Conservation (phyloP, 495 filamentous ascomycete genomes). For the Bathelium albidoporum region DNA sequence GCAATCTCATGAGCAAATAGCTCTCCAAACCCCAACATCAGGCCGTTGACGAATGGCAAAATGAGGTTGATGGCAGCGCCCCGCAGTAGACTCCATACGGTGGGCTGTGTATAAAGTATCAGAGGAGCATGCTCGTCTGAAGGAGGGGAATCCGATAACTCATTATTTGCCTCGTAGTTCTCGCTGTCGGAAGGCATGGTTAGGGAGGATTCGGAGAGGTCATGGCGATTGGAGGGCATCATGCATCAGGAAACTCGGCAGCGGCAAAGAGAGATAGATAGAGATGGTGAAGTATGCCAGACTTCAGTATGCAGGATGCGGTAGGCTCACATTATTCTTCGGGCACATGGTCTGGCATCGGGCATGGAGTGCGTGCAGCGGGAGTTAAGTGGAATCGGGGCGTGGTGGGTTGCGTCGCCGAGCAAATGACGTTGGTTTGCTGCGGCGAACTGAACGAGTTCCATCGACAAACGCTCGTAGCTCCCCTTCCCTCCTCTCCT, state of each 20-base stretch:
- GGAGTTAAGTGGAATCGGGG: neutral
- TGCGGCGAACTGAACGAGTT: neutral
- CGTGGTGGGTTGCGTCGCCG: neutral
- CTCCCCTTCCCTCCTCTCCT: neutral
- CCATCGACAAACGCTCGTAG: neutral
- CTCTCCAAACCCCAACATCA: slow-evolving; percentile 98
- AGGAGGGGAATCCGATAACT: slow-evolving; percentile 46
- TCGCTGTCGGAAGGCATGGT: slow-evolving; percentile 87
- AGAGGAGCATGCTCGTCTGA: slow-evolving; percentile 49
- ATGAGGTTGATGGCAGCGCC: slow-evolving; percentile 91
- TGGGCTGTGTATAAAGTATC: slow-evolving; percentile 82
- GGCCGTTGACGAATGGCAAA: slow-evolving; percentile 89
- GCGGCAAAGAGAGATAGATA: slow-evolving; percentile 13
- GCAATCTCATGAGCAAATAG: slow-evolving; percentile 91
- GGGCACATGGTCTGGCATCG: slow-evolving; percentile 1
- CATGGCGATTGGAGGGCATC: slow-evolving; percentile 43
- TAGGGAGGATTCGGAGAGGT: slow-evolving; percentile 67
- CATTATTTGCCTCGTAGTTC: slow-evolving; percentile 67
- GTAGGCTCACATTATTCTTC: slow-evolving; percentile 3
- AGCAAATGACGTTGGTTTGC: neutral
- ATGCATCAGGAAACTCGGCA: slow-evolving; percentile 8
- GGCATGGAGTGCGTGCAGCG: neutral
- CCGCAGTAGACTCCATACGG: slow-evolving; percentile 69
- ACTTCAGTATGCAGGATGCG: neutral
- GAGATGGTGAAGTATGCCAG: slow-evolving; percentile 3